phyloP scores from a whole-genome alignment of 208 protist species.

The Leptomonas pyrrhocoris region DNA sequence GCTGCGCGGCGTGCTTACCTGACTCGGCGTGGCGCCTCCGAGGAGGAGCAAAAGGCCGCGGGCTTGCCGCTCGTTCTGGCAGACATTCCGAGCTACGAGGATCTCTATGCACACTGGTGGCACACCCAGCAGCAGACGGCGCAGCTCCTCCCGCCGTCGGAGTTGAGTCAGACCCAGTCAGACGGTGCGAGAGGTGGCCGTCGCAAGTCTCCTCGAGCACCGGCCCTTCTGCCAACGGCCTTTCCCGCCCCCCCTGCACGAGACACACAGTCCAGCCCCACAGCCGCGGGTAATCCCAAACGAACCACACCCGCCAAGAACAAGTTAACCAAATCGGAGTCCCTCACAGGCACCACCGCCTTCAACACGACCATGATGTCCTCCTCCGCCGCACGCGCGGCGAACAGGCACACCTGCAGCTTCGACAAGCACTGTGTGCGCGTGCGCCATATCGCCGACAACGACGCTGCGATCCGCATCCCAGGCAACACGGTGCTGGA shows the following conservation, averaged over 20 bases:
- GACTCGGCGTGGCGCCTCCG: conserved; percentile 50
- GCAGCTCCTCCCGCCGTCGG: background rate
- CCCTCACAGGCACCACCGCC: background rate
- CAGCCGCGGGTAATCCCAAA: conserved; percentile 24
- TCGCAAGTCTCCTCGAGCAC: background rate
- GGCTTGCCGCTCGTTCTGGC: conserved; percentile 27
- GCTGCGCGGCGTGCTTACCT: conserved; percentile 57
- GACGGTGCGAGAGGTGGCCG: background rate
- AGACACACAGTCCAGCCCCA: conserved; percentile 22
- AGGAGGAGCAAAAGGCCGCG: conserved; percentile 53
- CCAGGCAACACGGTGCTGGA: conserved; percentile 88
- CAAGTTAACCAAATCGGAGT: conserved; percentile 26
- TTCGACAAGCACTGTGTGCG: conserved; percentile 86
- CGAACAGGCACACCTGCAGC: conserved; percentile 45
- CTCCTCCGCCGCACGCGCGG: conserved; percentile 30
- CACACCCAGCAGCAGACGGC: conserved; percentile 29
- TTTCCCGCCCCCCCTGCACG: conserved; percentile 18
- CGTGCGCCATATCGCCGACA: conserved; percentile 39
- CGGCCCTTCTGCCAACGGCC: background rate
- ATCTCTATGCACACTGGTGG: conserved; percentile 74
- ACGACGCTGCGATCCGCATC: conserved; percentile 58
- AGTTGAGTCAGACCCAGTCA: background rate
- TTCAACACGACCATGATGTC: conserved; percentile 13
- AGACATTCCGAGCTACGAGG: conserved; percentile 70
- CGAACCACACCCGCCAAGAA: conserved; percentile 23